These are phyloP conservation scores for Arabis hirsuta DNA, from an alignment of 345 rosid genomes.

Conservation along the genomic window DNA sequence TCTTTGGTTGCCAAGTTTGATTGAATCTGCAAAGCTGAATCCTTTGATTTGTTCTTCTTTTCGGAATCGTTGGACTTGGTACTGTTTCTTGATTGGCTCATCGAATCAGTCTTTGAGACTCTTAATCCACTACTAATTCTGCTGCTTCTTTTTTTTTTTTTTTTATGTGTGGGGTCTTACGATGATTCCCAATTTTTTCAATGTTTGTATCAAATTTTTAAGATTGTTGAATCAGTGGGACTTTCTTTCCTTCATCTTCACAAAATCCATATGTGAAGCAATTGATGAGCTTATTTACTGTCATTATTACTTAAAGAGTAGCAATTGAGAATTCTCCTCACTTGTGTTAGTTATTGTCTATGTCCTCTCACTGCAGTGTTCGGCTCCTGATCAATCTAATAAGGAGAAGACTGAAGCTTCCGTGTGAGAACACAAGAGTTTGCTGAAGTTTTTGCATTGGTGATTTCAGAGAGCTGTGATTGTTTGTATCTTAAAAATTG, in stretches of 20 bases:
- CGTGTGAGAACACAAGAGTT: not conserved
- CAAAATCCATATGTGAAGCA: not conserved
- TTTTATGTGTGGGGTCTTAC: too few species aligned
- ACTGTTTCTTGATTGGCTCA: constrained; percentile 6
- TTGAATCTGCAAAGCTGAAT: not conserved
- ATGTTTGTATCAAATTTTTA: not conserved
- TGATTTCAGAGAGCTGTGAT: constrained; percentile 13
- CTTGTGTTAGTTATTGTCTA: not conserved
- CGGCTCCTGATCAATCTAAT: not conserved
- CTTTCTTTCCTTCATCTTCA: not conserved
- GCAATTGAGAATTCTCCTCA: not conserved
- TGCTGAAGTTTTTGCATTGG: not conserved
- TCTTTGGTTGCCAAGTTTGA: not conserved
- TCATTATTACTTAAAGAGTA: not conserved
- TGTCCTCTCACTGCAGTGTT: constrained; percentile 12
- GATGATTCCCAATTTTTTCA: not conserved
- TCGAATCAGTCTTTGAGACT: not conserved
- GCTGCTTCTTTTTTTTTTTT: constrained; percentile 4
- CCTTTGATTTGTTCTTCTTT: not conserved
- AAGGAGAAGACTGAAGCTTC: not conserved
- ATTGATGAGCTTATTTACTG: too few species aligned
- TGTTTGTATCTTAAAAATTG: not conserved
- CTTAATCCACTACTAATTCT: not conserved
- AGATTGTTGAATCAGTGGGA: not conserved
- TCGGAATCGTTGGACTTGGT: not conserved